phyloP scores from a whole-genome alignment of 176 grass and related monocot species.

The Avena insularis region DNA sequence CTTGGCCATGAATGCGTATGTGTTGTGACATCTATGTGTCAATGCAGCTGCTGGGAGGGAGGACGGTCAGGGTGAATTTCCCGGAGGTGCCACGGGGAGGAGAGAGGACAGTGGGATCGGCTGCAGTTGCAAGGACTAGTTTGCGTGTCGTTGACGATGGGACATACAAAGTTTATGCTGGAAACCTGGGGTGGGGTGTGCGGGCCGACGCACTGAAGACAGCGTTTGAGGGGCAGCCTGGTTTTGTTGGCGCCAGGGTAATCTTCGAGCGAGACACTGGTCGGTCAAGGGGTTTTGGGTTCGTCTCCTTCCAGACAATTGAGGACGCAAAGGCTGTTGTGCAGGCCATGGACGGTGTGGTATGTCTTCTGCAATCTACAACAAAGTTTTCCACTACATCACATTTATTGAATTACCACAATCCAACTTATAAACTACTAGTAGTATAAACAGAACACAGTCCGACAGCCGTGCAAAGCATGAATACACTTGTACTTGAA shows the following conservation, averaged over 20 bases:
- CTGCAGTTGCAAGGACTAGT: slow-evolving; percentile 41
- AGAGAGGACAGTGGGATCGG: slow-evolving; percentile 55
- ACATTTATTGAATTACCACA: background rate
- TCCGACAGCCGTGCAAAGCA: background rate
- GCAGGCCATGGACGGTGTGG: slow-evolving; percentile 81
- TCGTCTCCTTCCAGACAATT: slow-evolving; percentile 68
- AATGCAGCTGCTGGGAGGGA: slow-evolving; percentile 72
- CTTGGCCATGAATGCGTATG: background rate
- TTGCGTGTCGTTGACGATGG: slow-evolving; percentile 59
- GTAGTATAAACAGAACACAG: background rate
- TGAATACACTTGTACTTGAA: background rate
- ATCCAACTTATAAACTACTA: background rate
- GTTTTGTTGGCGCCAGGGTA: slow-evolving; percentile 72
- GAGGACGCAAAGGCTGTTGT: slow-evolving; percentile 73
- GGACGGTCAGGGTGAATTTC: slow-evolving; percentile 83
- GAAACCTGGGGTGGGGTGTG: slow-evolving; percentile 89
- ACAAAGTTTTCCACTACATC: background rate
- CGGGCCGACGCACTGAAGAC: slow-evolving; percentile 63
- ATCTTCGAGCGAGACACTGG: slow-evolving; percentile 80
- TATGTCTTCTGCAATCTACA: slow-evolving; percentile 25
- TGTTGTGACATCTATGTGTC: background rate
- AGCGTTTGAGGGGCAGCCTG: slow-evolving; percentile 59
- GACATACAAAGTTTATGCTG: slow-evolving; percentile 84
- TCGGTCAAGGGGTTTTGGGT: slow-evolving; percentile 81
- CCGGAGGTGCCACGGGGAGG: slow-evolving; percentile 90